phyloP scores from a whole-genome alignment of 2,329 filamentous ascomycete genomes.

The Beauveria australis region DNA sequence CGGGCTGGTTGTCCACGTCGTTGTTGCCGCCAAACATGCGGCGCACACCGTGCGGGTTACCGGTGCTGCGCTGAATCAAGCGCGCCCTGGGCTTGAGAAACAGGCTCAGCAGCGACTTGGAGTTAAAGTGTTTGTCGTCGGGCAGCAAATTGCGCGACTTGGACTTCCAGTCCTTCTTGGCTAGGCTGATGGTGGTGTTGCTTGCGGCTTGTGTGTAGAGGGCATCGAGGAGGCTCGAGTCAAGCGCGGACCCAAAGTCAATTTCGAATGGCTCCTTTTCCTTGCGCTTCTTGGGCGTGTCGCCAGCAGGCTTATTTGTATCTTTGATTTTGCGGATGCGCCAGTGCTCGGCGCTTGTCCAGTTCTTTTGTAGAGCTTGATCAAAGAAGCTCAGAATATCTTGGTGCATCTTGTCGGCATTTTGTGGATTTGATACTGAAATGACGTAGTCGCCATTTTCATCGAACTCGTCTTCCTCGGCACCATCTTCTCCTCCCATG shows the following conservation, averaged over 20 bases:
- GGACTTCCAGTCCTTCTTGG: conserved; percentile 92
- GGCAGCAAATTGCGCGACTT: conserved; percentile 89
- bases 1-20: conserved; percentile 39
- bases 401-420: conserved; percentile 67
- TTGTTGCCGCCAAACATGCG: conserved; percentile 36
- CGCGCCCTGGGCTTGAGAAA: conserved; percentile 93
- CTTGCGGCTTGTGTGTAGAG: conserved; percentile 76
- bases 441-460: conserved; percentile 68
- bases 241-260: conserved; percentile 73
- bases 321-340: conserved; percentile 90
- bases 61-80: conserved; percentile 58
- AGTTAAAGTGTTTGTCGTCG: conserved; percentile 98
- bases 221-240: conserved; percentile 59
- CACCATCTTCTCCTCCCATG: conserved; percentile 51
- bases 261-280: conserved; percentile 97
- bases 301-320: conserved; percentile 53
- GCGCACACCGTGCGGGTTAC: conserved; percentile 32
- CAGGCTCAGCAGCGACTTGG: conserved; percentile 75
- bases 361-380: conserved; percentile 92
- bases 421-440: conserved; percentile 61
- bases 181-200: conserved; percentile 73
- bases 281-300: conserved; percentile 59
- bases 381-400: conserved; percentile 98
- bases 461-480: conserved; percentile 27
- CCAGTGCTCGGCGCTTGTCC: conserved; percentile 98